A percentile compares a stretch with the other conserved stretches of the same genome.
Evolutionary conservation across 2,329 filamentous ascomycete genomes (phyloP).

Genomic region (Apiospora arundinis): DNA sequence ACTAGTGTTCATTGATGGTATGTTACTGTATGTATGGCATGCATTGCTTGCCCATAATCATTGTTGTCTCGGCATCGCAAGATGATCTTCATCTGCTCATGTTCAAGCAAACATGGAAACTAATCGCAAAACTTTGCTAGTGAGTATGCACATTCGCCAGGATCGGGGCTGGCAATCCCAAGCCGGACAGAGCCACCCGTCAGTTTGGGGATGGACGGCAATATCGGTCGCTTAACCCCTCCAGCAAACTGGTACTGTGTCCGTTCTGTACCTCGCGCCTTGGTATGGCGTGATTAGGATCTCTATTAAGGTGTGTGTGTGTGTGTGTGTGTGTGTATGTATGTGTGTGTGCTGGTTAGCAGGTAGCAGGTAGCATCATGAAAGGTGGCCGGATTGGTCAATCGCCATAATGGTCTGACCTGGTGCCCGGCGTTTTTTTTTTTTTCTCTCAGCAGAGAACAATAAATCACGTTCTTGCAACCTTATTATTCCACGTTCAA

Average conservation of each 20-base stretch:
- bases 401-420: conserved; percentile 5
- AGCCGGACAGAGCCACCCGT: conserved; percentile 5
- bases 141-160: not conserved
- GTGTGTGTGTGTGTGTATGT: not conserved
- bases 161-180: not conserved
- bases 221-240: conserved; percentile 2
- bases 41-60: conserved; percentile 10
- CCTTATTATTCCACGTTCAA: not conserved
- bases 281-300: conserved; percentile 15
- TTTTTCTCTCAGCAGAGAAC: not conserved
- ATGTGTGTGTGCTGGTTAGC: not conserved
- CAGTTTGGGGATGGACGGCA: conserved; percentile 5
- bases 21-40: not conserved
- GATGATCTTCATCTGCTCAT: not conserved
- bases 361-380: not conserved
- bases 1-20: not conserved
- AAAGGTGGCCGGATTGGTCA: conserved; percentile 17
- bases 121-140: not conserved
- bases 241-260: not conserved
- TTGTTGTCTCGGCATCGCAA: not conserved
- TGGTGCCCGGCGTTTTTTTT: not conserved
- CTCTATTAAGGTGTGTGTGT: not conserved
- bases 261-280: not conserved
- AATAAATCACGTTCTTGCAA: not conserved
- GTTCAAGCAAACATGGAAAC: conserved; percentile 3